Base-by-base conservation (phyloP, 805 yeast species). In the Jamesozyma piceae region DNA sequence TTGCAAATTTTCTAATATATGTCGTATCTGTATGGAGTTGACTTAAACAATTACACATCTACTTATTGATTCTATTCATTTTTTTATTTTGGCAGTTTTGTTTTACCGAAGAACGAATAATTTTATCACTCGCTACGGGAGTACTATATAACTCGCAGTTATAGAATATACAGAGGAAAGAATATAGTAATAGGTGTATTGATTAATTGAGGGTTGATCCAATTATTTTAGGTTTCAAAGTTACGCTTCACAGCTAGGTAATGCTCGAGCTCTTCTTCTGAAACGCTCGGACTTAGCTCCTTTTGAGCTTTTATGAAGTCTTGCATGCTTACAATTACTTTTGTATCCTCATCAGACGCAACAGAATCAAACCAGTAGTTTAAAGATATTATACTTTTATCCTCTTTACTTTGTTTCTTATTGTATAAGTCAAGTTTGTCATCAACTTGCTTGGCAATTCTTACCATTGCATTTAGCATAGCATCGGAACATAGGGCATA, bases 401-500 rank as follows among this genome's bases (percentile, higher is more conserved):
- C 69, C 3, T 53, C 54, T 17, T 20, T 14, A n/a, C 2, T 5
- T 21, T 8, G 9, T 11, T 3, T 11, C 18, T 14, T 4, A 55
- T 84, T 87, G 51, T 70, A 77, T 22, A 52, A 47, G 29, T 66
- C 64, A 28, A 89, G 72, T 55, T 80, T 82, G 1, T 49, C 53
- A 54, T 92, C 97, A 14, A 83, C 87, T 29, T 73, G 76, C 8
- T 70, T 70, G 1, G 97, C 96, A 0, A 82, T 78, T 51, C 97
- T 69, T 1, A 92, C 84, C 97, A 92, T 90, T 2, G 97, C 96
- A 62, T 87, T 87, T 52, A 90, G 71, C 92, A 90, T 87, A 0
- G 97, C 85, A 63, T 92, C 97, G 0, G 95, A 83, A 58, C 97
- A 87, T 45, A 92, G 67, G 0, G 97, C 98, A 63, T 92, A 92